Evolutionary conservation across 192 early-diverging fungal genomes (phyloP), one percentile per base, ranked within the genome.

Genomic region (Oehlia diaphana): DNA sequence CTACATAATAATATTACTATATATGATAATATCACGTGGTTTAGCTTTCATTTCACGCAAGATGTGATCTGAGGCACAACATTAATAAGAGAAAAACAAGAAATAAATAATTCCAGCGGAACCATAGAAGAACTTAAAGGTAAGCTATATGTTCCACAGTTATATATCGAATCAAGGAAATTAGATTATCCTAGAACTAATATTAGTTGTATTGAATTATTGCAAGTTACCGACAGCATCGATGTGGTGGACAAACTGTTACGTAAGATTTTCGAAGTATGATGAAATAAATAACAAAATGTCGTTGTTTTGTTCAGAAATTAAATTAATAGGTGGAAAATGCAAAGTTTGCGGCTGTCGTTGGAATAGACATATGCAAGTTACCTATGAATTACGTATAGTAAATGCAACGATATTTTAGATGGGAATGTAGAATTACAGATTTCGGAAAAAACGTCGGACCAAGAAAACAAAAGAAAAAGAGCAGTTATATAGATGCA

Each of bases 361-460:
- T 14, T 81, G 78, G 83, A 63, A 77, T 35, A 72, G 63, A 9
- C 83, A 81, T 78, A 84, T 76, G 78, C 69, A 72, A 31, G 33
- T 81, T 28, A 63, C 21, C 19, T 53, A 72, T 31, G 77, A 31
- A 47, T 31, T 31, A 31, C 1, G 31, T 31, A 33, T 26, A 26
- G 26, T 26, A 81, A 0, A 67, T 33, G 37, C 47, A 79, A 78
- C 44, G 63, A 79, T 58, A 74, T 61, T 9, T 53, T 80, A 12
- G 80, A 84, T 39, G 9, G 44, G 37, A 58, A 64, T n/a, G 67
- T 79, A 31, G 74, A 79, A 72, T 62, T 63, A 28, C n/a, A 71
- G 42, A 76, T 79, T 58, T 37, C 67, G 21, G 66, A 72, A 64
- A 82, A 68, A 19, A 64, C 50, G 23, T 63, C 73, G 4, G 13